Evolutionary conservation across 352 stramenopile genomes (phyloP).

Genomic region (Poterioochromonas sp.): DNA sequence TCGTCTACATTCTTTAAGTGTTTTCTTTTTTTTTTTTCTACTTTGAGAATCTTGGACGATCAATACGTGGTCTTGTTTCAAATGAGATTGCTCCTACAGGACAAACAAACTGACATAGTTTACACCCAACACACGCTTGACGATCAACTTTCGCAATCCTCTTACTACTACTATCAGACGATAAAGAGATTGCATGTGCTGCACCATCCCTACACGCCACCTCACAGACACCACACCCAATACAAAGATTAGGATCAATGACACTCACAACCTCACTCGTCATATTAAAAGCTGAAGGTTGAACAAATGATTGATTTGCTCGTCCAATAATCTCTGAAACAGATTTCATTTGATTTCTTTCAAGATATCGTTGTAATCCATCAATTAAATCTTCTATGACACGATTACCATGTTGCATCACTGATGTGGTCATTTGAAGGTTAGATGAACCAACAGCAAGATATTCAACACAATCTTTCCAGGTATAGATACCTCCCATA

Average conservation of each 20-base stretch:
- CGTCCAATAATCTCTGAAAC: background rate
- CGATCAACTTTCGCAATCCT: background rate
- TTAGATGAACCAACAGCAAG: background rate
- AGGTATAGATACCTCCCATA: conserved; percentile 17
- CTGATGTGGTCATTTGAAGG: background rate
- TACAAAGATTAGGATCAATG: background rate
- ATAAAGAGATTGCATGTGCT: background rate
- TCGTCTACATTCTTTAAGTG: no score
- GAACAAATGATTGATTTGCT: background rate
- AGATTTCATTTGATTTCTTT: background rate
- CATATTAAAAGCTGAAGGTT: background rate
- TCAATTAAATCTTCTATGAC: background rate
- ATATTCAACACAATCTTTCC: background rate
- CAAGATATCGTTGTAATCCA: background rate
- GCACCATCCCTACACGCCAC: conserved; percentile 7
- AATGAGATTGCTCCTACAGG: conserved; percentile 5
- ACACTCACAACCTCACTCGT: background rate
- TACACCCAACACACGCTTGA: background rate
- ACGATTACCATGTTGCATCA: conserved; percentile 14
- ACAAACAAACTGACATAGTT: conserved; percentile 17
- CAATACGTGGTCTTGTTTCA: background rate
- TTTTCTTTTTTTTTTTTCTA: background rate
- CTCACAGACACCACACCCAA: conserved; percentile 15
- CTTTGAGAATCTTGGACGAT: background rate
- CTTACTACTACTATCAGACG: background rate